Base-by-base conservation (phyloP, 306 rosid species). In the Cajanus cajan region DNA sequence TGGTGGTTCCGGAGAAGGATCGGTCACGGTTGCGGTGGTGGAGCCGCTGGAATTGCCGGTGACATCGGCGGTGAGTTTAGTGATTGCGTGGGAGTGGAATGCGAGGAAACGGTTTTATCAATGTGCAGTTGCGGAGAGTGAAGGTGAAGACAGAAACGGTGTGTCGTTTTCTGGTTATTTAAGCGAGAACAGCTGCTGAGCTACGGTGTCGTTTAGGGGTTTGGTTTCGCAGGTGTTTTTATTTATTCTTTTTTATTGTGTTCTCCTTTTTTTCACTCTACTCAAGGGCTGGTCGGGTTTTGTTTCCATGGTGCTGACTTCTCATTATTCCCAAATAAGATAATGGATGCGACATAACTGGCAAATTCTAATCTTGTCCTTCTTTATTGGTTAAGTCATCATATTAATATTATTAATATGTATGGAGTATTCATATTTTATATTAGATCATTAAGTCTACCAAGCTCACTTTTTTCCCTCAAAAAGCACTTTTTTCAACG, bases 51-150 rank as follows among this genome's bases (percentile, higher is more conserved):
- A 1, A 82, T 77, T 24, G 11, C 96, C 89, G 87, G 90, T 77
- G 9, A 78, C 99, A 90, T 96, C 21, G 88, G 94, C 76, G 82
- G 82, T 59, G 77, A 63, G 41, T 11, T 39, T 39, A 11, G 67
- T 62, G 31, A 5, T 76, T 24, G 62, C 59, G 81, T 54, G 81
- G 64, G 59, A 47, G 19, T 7, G 66, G 14, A 15, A 6, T 22
- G 76, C 24, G 11, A 52, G 75, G 31, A 8, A 37, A 37, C 67
- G 80, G 73, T 79, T 31, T 14, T 73, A 51, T 59, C 0, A 15
- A 59, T 45, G 74, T 8, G 74, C 62, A 57, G 70, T 67, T 79
- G 82, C 21, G 24, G 62, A 25, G 74, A 47, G 85, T 72, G 68
- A 73, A 65, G 74, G 7, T 9, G 54, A 73, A 80, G 68, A 55